phyloP scores from a whole-genome alignment of 306 rosid species.

The Albizia julibrissin region DNA sequence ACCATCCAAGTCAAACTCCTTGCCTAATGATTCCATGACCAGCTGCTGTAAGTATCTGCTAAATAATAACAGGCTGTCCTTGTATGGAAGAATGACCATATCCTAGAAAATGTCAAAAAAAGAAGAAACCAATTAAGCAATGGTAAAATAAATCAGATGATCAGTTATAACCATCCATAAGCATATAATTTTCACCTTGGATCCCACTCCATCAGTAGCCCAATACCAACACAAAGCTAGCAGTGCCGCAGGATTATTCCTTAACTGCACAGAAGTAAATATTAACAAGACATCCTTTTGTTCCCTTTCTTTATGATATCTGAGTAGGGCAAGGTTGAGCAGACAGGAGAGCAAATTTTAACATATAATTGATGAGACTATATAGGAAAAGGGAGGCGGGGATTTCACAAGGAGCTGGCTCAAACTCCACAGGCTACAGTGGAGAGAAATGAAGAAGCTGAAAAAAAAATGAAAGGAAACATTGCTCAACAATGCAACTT shows the following conservation, averaged over 20 bases:
- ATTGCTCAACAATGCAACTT: background rate
- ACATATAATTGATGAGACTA: background rate
- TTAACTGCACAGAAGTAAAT: slow-evolving; percentile 49
- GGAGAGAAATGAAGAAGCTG: background rate
- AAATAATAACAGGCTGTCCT: slow-evolving; percentile 86
- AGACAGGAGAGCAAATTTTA: background rate
- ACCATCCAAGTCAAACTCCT: slow-evolving; percentile 97
- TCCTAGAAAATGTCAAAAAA: slow-evolving; percentile 50
- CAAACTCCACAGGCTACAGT: background rate
- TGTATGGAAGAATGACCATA: slow-evolving; percentile 98
- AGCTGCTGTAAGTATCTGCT: slow-evolving; percentile 97
- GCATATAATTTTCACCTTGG: slow-evolving; percentile 65
- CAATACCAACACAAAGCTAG: slow-evolving; percentile 97
- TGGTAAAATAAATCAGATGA: slow-evolving; percentile 17
- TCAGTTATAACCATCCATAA: slow-evolving; percentile 1
- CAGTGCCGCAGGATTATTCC: slow-evolving; percentile 88
- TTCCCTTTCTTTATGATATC: background rate
- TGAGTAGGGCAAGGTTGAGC: background rate
- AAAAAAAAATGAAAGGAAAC: background rate
- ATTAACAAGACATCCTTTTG: slow-evolving; percentile 8
- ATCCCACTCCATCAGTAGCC: slow-evolving; percentile 95
- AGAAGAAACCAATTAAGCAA: slow-evolving; percentile 32
- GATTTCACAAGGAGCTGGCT: background rate
- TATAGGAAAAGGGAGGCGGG: background rate
- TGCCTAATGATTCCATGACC: slow-evolving; percentile 99